phyloP scores from a whole-genome alignment of 805 yeast species.

The Metschnikowia drakensbergensis region DNA sequence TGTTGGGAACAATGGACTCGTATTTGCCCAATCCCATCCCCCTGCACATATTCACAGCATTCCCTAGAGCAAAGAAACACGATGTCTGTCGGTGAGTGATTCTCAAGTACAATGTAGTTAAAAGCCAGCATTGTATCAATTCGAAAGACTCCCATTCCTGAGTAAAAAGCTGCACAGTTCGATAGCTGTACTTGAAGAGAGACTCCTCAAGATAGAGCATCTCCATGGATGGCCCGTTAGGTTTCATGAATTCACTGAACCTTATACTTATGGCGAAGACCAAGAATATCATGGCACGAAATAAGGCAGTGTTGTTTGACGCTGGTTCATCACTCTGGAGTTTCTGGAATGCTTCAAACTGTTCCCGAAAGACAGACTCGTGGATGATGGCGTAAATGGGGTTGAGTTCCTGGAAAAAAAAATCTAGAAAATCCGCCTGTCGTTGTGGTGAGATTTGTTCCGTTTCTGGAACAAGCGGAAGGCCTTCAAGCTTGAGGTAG shows the following conservation, averaged over 20 bases:
- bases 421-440: slow-evolving; percentile 27
- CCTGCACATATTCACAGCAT: slow-evolving; percentile 40
- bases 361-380: slow-evolving; percentile 51
- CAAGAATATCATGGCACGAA: slow-evolving; percentile 48
- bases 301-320: slow-evolving; percentile 41
- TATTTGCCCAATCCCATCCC: slow-evolving; percentile 43
- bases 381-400: slow-evolving; percentile 52
- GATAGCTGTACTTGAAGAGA: slow-evolving; percentile 39
- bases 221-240: slow-evolving; percentile 18
- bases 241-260: slow-evolving; percentile 41
- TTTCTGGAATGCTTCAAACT: slow-evolving; percentile 28
- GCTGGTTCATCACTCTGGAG: slow-evolving; percentile 16
- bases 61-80: slow-evolving; percentile 38
- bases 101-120: slow-evolving; percentile 42
- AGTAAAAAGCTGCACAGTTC: slow-evolving; percentile 35
- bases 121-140: slow-evolving; percentile 48
- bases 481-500: slow-evolving; percentile 35
- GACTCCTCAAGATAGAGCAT: slow-evolving; percentile 36
- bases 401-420: slow-evolving; percentile 47
- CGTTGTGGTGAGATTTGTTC: slow-evolving; percentile 1
- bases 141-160: slow-evolving; percentile 53
- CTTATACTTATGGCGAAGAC: slow-evolving; percentile 50
- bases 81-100: slow-evolving; percentile 44
- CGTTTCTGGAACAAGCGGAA: slow-evolving; percentile 34
- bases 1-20: slow-evolving; percentile 17